Evolutionary conservation across 1,284 basidiomycete genomes (phyloP).

Genomic region (Leucoagaricus sp.): DNA sequence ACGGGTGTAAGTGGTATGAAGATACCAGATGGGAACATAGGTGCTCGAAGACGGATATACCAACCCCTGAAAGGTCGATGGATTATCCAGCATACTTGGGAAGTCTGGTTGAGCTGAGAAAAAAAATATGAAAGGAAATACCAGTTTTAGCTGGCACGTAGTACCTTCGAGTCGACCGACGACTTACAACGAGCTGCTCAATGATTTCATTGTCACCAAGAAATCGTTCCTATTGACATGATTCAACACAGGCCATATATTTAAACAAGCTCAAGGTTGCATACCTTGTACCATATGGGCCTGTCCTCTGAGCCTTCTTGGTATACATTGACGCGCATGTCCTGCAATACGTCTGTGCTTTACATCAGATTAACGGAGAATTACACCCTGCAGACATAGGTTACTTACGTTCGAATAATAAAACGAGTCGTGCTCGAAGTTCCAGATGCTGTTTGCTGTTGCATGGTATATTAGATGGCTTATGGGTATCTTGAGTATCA

Average conservation of each 20-base stretch:
- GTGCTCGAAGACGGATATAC: conserved; percentile 75
- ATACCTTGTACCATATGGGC: conserved; percentile 76
- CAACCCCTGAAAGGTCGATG: conserved; percentile 77
- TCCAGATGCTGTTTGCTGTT: not conserved
- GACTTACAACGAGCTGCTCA: conserved; percentile 67
- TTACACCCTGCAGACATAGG: not conserved
- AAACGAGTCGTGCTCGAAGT: conserved; percentile 19
- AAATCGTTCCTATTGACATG: conserved; percentile 60
- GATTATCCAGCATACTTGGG: conserved; percentile 67
- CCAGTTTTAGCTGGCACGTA: too few species aligned
- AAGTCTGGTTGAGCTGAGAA: conserved; percentile 62
- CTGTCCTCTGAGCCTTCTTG: conserved; percentile 53
- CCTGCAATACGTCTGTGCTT: conserved; percentile 76
- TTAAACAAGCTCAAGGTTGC: conserved; percentile 13
- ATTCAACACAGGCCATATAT: not conserved
- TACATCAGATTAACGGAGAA: conserved; percentile 13
- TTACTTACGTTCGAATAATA: conserved; percentile 34
- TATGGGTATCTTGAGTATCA: not conserved
- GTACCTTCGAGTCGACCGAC: too few species aligned
- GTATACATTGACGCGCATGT: conserved; percentile 65
- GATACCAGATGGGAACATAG: conserved; percentile 61
- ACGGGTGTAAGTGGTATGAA: conserved; percentile 67
- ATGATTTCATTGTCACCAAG: conserved; percentile 72
- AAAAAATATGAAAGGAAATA: not conserved
- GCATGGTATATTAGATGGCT: not conserved